Evolutionary conservation across 2,329 filamentous ascomycete genomes (phyloP).

Genomic region (Cladorrhinum sp.): DNA sequence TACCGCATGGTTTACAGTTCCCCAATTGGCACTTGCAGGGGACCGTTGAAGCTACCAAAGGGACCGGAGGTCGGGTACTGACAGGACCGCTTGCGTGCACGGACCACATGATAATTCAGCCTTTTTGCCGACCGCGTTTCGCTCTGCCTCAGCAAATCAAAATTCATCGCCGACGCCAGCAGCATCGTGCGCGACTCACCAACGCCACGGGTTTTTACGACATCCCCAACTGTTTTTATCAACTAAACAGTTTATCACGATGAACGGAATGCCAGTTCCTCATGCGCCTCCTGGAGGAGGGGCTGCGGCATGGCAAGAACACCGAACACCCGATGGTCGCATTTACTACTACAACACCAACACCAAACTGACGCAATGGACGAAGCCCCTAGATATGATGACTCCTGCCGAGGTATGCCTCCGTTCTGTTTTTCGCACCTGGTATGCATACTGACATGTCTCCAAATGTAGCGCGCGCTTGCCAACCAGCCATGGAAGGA

Average conservation of each 20-base stretch:
- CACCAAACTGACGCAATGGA: conserved; percentile 90
- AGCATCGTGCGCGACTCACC: neutral
- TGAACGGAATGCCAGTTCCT: conserved; percentile 56
- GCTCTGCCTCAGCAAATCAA: neutral
- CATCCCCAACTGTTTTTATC: neutral
- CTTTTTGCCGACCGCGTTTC: neutral
- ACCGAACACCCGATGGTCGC: conserved; percentile 75
- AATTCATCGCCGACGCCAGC: neutral
- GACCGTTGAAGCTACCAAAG: no score
- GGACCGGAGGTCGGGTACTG: neutral
- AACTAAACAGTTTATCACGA: conserved; percentile 32
- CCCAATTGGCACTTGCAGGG: no score
- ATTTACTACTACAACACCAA: conserved; percentile 86
- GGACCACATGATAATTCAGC: neutral
- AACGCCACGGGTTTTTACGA: neutral
- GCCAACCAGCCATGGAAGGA: conserved; percentile 88
- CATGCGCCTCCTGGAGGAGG: conserved; percentile 26
- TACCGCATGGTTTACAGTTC: neutral
- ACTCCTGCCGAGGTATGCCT: conserved; percentile 68
- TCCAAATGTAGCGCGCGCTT: conserved; percentile 63
- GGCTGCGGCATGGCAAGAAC: conserved; percentile 68
- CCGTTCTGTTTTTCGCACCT: neutral
- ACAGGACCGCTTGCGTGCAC: neutral
- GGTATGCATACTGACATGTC: conserved; percentile 20
- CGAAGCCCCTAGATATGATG: conserved; percentile 88